Base-by-base conservation (phyloP, 2,329 filamentous ascomycete species). In the Aureobasidium lini region DNA sequence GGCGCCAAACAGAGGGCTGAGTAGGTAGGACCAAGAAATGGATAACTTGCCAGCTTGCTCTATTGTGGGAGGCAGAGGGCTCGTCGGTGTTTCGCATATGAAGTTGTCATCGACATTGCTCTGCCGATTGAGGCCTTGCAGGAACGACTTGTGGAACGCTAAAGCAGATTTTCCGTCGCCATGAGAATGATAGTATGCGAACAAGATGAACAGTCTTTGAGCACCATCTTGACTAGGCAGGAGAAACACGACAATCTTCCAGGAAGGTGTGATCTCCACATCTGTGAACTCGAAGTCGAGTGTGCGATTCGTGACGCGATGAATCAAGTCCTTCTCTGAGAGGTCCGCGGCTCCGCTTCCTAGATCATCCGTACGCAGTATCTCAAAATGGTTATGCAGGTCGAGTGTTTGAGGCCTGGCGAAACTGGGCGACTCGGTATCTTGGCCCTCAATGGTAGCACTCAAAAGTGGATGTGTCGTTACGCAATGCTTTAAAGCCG, bases 1-100 rank as follows among this genome's bases (percentile, higher is more conserved):
- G 4, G 67, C 65, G 9, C 67, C 70, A 8, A 77, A 50, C 6
- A 77, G 62, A 0, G 77, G 73, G 3, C 62, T 63, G 0, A 79
- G 70, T 5, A 80, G 72, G 59, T 71, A 80, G 0, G 65, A 65
- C 75, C 73, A 78, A 1, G 76, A 77, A 32, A 80, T 75, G 2
- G 72, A 69, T 1, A 80, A 69, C 6, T 69, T 66, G n/a, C 68
- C 67, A 1, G 70, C 66, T 9, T 69, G 69, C 57, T 79, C 75
- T 23, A 78, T 71, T 0, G 76, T 70, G 1, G 66, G 64, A 3
- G 70, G 67, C 2, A 77, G 65, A 1, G 63, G 52, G 36, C 28
- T 44, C 4, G 31, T 43, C 10, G 66, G 44, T 28, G 68, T 37
- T 2, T 61, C 10, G n/a, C 68, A 59, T 32, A 10, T 4, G 29